These are phyloP conservation scores for Cubamyces lactineus DNA, from an alignment of 768 basidiomycete genomes.

Conservation along the genomic window DNA sequence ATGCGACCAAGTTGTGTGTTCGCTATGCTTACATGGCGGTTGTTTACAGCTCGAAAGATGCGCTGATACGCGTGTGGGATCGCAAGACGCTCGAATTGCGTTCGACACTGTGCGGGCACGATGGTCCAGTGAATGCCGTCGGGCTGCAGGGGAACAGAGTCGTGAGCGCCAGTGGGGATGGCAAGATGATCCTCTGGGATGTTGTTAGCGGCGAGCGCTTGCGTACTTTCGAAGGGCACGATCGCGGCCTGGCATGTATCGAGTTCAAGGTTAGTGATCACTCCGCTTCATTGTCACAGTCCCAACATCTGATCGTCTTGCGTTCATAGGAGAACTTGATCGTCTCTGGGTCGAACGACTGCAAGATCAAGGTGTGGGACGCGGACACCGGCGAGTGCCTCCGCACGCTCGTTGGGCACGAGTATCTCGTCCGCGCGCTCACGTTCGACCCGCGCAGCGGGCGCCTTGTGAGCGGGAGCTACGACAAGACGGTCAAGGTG, in stretches of 20 bases:
- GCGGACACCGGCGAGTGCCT: conserved; percentile 82
- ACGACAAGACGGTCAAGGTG: conserved; percentile 81
- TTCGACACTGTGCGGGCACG: conserved; percentile 76
- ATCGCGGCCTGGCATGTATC: conserved; percentile 89
- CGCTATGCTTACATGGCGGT: not conserved
- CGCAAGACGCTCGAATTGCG: conserved; percentile 65
- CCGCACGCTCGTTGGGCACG: conserved; percentile 79
- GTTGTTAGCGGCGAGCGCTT: conserved; percentile 72
- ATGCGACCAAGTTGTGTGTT: not conserved
- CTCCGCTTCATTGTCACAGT: not conserved
- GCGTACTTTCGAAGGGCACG: conserved; percentile 85
- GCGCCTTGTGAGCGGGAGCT: conserved; percentile 84
- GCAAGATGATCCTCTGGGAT: conserved; percentile 92
- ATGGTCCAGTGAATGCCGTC: conserved; percentile 92
- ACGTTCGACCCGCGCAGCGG: conserved; percentile 75
- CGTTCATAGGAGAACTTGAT: conserved; percentile 70
- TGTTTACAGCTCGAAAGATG: conserved; percentile 71
- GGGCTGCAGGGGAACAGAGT: conserved; percentile 73
- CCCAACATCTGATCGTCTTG: conserved; percentile 2
- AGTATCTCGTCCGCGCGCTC: conserved; percentile 80
- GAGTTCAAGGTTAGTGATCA: conserved; percentile 72
- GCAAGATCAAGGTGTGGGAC: conserved; percentile 88
- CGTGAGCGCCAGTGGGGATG: conserved; percentile 88
- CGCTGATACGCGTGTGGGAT: conserved; percentile 81
- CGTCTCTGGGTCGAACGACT: conserved; percentile 89